Percentiles rank a stretch among this genome's conserved stretches.
phyloP scores from a whole-genome alignment of 805 yeast genomes.

The Lachancea meyersii region DNA sequence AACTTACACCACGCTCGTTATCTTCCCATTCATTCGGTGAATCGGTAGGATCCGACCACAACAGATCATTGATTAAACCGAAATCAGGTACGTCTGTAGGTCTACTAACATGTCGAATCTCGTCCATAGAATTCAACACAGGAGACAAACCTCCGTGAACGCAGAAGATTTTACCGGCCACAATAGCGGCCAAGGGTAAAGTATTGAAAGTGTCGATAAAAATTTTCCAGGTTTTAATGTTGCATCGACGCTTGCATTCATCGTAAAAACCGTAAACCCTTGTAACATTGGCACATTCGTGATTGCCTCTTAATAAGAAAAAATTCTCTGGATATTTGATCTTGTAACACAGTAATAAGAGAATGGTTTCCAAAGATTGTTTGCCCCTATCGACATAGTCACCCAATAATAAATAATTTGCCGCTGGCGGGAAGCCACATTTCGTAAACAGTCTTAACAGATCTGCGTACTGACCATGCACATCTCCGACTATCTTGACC shows the following conservation, averaged over 20 bases:
- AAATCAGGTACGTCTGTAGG: constrained; percentile 82
- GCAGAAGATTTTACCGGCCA: constrained; percentile 90
- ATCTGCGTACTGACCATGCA: constrained; percentile 95
- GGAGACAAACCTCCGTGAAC: constrained; percentile 84
- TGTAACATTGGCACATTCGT: constrained; percentile 95
- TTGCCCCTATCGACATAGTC: constrained; percentile 98
- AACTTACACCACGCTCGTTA: constrained; percentile 79
- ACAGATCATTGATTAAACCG: constrained; percentile 68
- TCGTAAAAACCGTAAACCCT: constrained; percentile 96
- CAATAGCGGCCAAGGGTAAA: constrained; percentile 90
- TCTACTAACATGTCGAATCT: constrained; percentile 63
- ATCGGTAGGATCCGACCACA: constrained; percentile 79
- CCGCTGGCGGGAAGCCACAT: constrained; percentile 94
- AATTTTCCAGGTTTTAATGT: constrained; percentile 86
- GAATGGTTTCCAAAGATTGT: constrained; percentile 88
- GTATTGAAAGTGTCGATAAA: constrained; percentile 95
- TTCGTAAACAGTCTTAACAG: constrained; percentile 83
- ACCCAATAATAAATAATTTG: constrained; percentile 88
- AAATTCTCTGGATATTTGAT: constrained; percentile 96
- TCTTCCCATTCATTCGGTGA: constrained; percentile 61
- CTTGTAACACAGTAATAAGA: constrained; percentile 82
- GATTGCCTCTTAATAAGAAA: constrained; percentile 88
- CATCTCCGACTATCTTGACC: constrained; percentile 83
- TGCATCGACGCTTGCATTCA: constrained; percentile 92
- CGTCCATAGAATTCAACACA: constrained; percentile 54